Evolutionary conservation across 1,284 basidiomycete species (phyloP).

Genomic region (Mycena sp.): DNA sequence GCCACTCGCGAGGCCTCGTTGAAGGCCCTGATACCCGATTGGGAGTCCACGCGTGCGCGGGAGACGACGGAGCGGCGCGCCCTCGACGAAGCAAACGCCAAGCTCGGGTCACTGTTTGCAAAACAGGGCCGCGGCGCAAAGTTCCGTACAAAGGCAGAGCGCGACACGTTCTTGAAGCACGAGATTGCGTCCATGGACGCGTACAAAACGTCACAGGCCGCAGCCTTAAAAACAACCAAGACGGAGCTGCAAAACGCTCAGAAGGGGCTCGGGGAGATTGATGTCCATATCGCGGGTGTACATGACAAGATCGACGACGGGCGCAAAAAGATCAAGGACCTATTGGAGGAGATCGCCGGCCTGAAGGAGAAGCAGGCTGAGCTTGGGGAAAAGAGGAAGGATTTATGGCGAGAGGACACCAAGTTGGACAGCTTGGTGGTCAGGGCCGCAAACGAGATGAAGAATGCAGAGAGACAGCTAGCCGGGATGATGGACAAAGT

Average conservation of each 20-base stretch:
- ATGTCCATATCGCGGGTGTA: conserved; percentile 67
- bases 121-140: conserved; percentile 90
- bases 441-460: conserved; percentile 84
- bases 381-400: conserved; percentile 86
- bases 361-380: conserved; percentile 80
- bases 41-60: conserved; percentile 62
- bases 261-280: conserved; percentile 63
- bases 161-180: conserved; percentile 79
- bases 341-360: conserved; percentile 70
- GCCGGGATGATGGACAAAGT: conserved; percentile 97
- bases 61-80: conserved; percentile 76
- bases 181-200: conserved; percentile 79
- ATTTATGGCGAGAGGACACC: conserved; percentile 95
- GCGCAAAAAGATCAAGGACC: conserved; percentile 71
- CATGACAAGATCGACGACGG: conserved; percentile 82
- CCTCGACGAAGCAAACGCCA: conserved; percentile 78
- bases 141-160: conserved; percentile 85
- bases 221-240: conserved; percentile 58
- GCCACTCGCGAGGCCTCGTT: conserved; percentile 70
- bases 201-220: conserved; percentile 61
- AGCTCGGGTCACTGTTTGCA: conserved; percentile 79
- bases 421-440: conserved; percentile 83
- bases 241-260: conserved; percentile 57
- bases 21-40: conserved; percentile 70
- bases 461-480: conserved; percentile 81